Evolutionary conservation across 192 early-diverging fungal genomes (phyloP).

Genomic region (Chytriomyces hyalinus): DNA sequence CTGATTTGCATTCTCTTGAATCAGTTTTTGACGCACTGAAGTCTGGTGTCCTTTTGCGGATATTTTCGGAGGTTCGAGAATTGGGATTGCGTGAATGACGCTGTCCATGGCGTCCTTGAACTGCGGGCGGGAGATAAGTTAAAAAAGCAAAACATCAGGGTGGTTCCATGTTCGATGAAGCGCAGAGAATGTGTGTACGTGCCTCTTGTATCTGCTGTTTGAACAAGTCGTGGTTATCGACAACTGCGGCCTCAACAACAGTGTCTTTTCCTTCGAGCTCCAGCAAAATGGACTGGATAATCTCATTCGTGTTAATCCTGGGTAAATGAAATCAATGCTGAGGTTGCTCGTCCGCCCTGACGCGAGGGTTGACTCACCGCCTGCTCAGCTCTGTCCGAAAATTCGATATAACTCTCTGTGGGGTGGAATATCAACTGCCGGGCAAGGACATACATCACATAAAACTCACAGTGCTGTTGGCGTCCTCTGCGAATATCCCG

Average conservation of each 20-base stretch:
- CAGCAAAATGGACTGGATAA: slow-evolving; percentile 37
- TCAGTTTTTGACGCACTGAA: slow-evolving; percentile 15
- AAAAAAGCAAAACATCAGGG: neutral
- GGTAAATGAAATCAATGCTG: neutral
- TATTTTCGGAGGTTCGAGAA: slow-evolving; percentile 37
- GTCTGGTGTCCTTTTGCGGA: slow-evolving; percentile 34
- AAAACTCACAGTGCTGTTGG: slow-evolving; percentile 23
- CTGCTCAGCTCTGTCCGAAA: slow-evolving; percentile 50
- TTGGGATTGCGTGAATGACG: slow-evolving; percentile 45
- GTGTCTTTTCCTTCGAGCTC: slow-evolving; percentile 44
- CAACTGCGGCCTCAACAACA: slow-evolving; percentile 16
- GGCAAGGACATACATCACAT: neutral
- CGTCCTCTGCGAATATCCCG: slow-evolving; percentile 37
- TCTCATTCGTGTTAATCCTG: slow-evolving; percentile 46
- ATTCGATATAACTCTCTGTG: slow-evolving; percentile 37
- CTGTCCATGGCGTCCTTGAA: slow-evolving; percentile 48
- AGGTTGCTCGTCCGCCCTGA: neutral
- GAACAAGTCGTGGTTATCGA: slow-evolving; percentile 36
- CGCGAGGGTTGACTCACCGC: slow-evolving; percentile 26
- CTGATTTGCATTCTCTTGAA: slow-evolving; percentile 17
- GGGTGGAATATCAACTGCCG: slow-evolving; percentile 29
- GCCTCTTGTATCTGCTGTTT: slow-evolving; percentile 51
- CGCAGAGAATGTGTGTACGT: neutral
- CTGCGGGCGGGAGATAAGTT: slow-evolving; percentile 15
- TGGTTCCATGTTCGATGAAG: neutral